Evolutionary conservation across 345 rosid genomes (phyloP).

Genomic region (Garcia nutans): DNA sequence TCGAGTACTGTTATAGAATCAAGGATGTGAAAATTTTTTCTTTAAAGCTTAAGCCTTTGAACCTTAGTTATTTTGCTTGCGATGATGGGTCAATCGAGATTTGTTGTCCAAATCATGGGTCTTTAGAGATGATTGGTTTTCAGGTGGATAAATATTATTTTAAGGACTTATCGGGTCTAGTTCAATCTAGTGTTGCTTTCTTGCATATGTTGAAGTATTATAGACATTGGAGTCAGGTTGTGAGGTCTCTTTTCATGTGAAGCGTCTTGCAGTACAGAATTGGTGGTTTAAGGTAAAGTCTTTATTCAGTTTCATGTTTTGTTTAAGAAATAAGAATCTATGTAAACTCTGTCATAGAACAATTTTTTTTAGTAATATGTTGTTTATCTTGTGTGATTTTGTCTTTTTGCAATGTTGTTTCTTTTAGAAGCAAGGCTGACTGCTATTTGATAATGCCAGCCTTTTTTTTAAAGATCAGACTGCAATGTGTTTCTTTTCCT

Average conservation of each 20-base stretch:
- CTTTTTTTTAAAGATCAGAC: no score
- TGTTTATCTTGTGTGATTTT: no score
- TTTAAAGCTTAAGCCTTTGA: background rate
- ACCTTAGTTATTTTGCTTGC: background rate
- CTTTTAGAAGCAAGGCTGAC: background rate
- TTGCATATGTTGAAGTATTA: constrained; percentile 11
- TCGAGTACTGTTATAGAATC: constrained; percentile 5
- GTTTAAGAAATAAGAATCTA: no score
- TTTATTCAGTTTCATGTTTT: no score
- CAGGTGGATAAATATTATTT: constrained; percentile 1
- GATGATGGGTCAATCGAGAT: background rate
- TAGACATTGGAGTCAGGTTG: constrained; percentile 3
- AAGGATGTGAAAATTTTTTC: constrained; percentile 1
- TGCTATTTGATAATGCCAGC: no score
- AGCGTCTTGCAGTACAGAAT: constrained; percentile 2
- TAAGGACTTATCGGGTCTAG: background rate
- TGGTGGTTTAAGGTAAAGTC: constrained; percentile 1
- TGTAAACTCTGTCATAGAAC: background rate
- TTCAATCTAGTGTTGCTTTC: constrained; percentile 7
- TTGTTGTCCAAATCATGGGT: constrained; percentile 9
- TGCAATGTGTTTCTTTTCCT: no score
- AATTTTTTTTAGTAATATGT: no score
- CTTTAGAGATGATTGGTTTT: constrained; percentile 10
- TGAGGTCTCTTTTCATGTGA: constrained; percentile 1
- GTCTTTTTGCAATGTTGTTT: background rate